Evolutionary conservation across 192 early-diverging fungal species (phyloP), one percentile per base, ranked within the genome.

Genomic region (Spinellus fusiger): DNA sequence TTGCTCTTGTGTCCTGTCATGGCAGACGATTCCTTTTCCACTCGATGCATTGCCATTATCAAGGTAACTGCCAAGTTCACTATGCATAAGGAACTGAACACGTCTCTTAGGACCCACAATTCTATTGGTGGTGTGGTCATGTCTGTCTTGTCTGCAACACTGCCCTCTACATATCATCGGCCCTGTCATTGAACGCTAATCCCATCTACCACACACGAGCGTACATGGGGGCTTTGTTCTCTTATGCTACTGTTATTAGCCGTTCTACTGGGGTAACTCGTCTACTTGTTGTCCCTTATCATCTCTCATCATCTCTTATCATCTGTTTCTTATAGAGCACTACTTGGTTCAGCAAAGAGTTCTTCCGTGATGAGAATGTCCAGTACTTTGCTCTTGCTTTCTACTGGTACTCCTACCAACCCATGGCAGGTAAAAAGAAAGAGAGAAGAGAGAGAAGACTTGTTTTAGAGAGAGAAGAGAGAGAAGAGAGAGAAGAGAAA

Each of bases 191-290:
- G 47, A 64, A 69, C 56, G 61, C 61, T 31, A 68, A 70, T 49
- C 57, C 70, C 10, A 62, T 55, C 13, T 56, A 69, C 5, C 89
- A 90, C 63, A 58, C 63, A 13, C 81, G 80, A 48, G 86, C 89
- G 9, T 86, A 82, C 62, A 73, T 80, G 26, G 88, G 89, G 8
- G 85, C 84, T 10, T 56, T 90, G 13, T 31, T 89, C 23, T 79
- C 79, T 31, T 92, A 88, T 66, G 79, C 79, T 28, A 83, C 90
- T 58, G 87, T 92, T 38, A 72, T 87, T 54, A 90, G 86, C 71
- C 89, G 88, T 59, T 82, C 83, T 4, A 80, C 84, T 66, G 85
- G 86, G 26, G 85, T 88, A 77, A 81, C 40, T 44, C 40, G 40
- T 12, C 40, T 18, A 18, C 18, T 44, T 44, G 40, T 18, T 44